Evolutionary conservation across 2,329 filamentous ascomycete species (phyloP), one percentile per base, ranked within the genome.

Genomic region (Paraphaeosphaeria minitans): DNA sequence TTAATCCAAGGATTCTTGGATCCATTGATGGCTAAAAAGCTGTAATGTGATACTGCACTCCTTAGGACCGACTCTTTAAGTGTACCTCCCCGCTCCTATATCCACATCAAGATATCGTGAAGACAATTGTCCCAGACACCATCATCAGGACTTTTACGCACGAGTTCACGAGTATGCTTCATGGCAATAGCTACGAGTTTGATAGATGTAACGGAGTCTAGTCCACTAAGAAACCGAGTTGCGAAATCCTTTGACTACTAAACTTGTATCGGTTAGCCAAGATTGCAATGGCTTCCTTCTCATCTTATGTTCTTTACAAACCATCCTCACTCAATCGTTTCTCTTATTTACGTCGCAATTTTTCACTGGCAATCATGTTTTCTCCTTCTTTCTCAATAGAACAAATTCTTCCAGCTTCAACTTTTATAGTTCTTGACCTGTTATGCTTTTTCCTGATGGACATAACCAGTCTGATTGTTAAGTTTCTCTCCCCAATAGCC

Each of bases 401-500:
- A n/a, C n/a, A 57, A 29, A 48, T 55, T 9, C 7, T 60, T 13
- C 49, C 24, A 6, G 60, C 56, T 2, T 53, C 43, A 14, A 33
- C 58, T 7, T 61, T 63, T 42, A 46, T 65, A 39, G 16, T 51
- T 7, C 50, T 65, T n/a, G 52, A 51, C 27, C 19, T 50, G 6
- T 5, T 41, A 19, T 55, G 50, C 19, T 51, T 60, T 47, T 58
- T 41, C 21, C 42, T 57, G 35, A 65, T 65, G 63, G 58, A 61
- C 41, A 57, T 63, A 9, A 29, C 51, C 4, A 37, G 48, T 7
- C 16, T 65, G 24, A 56, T 65, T 14, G 10, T 24, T 21, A 46
- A 61, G 7, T 63, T 56, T 19, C 53, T 48, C 6, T 50, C 58
- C 1, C 60, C 58, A 1, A 57, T 55, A 24, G 55, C 45, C 4